Evolutionary conservation across 805 yeast genomes (phyloP).

Genomic region (Yarrowia deformans): DNA sequence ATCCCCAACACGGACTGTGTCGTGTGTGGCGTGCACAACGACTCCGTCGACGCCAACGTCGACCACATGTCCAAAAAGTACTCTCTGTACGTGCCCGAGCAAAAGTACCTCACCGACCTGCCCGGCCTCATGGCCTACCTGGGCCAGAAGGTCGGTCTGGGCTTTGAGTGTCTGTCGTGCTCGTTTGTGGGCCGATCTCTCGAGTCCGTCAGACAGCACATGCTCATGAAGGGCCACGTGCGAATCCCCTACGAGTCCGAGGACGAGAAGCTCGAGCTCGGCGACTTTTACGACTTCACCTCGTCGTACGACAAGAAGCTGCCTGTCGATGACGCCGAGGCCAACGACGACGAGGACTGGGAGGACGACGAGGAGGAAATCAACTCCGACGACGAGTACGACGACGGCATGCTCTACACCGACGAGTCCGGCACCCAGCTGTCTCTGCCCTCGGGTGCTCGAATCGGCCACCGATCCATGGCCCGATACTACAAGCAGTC

Average conservation of each 20-base stretch:
- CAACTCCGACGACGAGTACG: slow-evolving; percentile 45
- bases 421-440: slow-evolving; percentile 70
- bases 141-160: slow-evolving; percentile 81
- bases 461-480: slow-evolving; percentile 82
- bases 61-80: slow-evolving; percentile 80
- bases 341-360: slow-evolving; percentile 51
- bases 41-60: slow-evolving; percentile 64
- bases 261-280: slow-evolving; percentile 75
- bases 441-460: slow-evolving; percentile 76
- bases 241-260: slow-evolving; percentile 85
- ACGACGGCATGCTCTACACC: slow-evolving; percentile 52
- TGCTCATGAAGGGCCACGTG: slow-evolving; percentile 85
- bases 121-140: slow-evolving; percentile 77
- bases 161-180: slow-evolving; percentile 84
- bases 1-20: slow-evolving; percentile 52
- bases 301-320: slow-evolving; percentile 59
- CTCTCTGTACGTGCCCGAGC: slow-evolving; percentile 90
- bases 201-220: slow-evolving; percentile 89
- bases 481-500: slow-evolving; percentile 76
- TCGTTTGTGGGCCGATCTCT: slow-evolving; percentile 81
- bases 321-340: slow-evolving; percentile 52
- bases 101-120: slow-evolving; percentile 67
- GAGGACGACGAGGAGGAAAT: slow-evolving; percentile 51
- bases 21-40: slow-evolving; percentile 58
- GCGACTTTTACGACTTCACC: slow-evolving; percentile 84